Base-by-base conservation (phyloP, 2,329 filamentous ascomycete genomes). In the Tolypocladium endophyticum region DNA sequence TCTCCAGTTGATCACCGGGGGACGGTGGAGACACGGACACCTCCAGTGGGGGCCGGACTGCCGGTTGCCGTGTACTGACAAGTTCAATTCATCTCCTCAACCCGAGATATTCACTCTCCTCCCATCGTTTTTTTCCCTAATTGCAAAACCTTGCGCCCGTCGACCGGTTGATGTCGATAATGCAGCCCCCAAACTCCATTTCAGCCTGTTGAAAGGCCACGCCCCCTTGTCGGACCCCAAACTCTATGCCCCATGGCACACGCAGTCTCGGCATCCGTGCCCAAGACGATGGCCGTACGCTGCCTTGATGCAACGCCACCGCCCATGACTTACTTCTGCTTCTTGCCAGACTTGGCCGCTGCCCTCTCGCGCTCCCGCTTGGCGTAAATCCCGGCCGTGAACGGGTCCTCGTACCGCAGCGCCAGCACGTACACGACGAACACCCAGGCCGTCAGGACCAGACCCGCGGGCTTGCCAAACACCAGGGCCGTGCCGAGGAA, bases 381-480 rank as follows among this genome's bases (percentile, higher is more conserved):
- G 65, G 87, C 88, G 74, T 97, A 99, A 70, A 99, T 99, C 65
- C 83, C 89, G 3, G 86, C 85, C 8, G 94, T 99, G 76, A 97
- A 99, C 5, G 93, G 93, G 74, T 97, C 93, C 79, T 97, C 93
- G 77, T 86, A 96, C 68, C 80, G 79, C 70, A 96, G 80, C 14
- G 93, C 93, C 63, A 96, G 75, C 70, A 86, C 79, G 75, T 97
- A 97, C 60, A 91, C 84, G 33, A 87, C 69, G 66, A 88, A 83
- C 18, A 97, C 92, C 77, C 89, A 81, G 20, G 73, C 79, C 0
- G 90, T 92, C 67, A 97, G 73, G 57, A 93, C 69, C 43, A 97
- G 66, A 1, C 94, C 94, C 0, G 93, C 94, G 0, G 92, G 92
- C 77, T 92, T 94, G 59, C 90, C 92, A 69, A 87, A 91, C 72